Evolutionary conservation across 176 grass and related monocot species (phyloP).

Genomic region (Zoysia pacifica): DNA sequence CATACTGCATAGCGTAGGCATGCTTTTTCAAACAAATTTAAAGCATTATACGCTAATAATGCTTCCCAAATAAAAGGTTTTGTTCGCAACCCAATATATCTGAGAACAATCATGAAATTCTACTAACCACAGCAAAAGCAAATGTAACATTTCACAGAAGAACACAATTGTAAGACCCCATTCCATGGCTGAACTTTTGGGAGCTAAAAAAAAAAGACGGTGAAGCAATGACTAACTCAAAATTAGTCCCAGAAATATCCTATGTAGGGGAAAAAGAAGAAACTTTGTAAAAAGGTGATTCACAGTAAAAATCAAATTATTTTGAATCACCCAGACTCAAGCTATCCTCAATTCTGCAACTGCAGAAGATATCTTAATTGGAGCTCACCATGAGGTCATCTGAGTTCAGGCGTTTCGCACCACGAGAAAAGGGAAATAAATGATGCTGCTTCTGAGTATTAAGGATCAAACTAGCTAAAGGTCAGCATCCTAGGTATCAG

Average conservation of each 20-base stretch:
- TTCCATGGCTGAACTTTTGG: neutral
- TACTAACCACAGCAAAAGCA: too few species aligned
- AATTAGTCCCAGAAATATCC: neutral
- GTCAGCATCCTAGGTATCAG: constrained; percentile 15
- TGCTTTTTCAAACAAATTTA: too few species aligned
- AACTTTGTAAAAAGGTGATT: constrained; percentile 3
- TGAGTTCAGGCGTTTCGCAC: neutral
- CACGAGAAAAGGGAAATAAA: constrained; percentile 8
- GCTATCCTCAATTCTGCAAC: constrained; percentile 1
- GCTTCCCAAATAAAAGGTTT: too few species aligned
- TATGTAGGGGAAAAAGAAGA: neutral
- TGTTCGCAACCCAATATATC: too few species aligned
- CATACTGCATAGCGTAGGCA: too few species aligned
- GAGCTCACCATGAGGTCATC: neutral
- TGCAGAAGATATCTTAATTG: neutral
- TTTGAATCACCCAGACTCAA: neutral
- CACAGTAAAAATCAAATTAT: neutral
- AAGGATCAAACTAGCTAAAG: constrained; percentile 30
- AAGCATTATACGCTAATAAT: too few species aligned
- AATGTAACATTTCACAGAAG: too few species aligned
- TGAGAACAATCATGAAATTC: too few species aligned
- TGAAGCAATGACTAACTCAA: neutral
- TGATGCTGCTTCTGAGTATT: neutral
- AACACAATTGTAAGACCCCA: too few species aligned
- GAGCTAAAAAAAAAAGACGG: neutral